These are phyloP conservation scores for Stephanodiscus minutulus DNA, from an alignment of 108 stramenopile species.

Conservation along the genomic window DNA sequence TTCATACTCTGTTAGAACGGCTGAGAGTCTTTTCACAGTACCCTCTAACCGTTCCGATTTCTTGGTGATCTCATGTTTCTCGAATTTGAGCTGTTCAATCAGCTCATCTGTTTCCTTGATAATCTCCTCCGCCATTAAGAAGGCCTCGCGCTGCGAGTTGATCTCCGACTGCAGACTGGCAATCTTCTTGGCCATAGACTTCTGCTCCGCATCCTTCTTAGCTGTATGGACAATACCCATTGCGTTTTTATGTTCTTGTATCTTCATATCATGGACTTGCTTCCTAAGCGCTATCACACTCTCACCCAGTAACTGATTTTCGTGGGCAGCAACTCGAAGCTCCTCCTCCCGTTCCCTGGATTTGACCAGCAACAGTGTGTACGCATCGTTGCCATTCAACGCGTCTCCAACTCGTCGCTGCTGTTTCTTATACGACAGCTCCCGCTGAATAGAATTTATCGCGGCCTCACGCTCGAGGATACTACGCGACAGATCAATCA, in stretches of 20 bases:
- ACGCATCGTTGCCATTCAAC: too few species aligned
- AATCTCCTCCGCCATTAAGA: background rate
- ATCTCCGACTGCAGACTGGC: background rate
- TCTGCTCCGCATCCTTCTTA: too few species aligned
- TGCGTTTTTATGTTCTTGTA: too few species aligned
- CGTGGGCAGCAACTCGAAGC: too few species aligned
- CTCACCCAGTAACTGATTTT: too few species aligned
- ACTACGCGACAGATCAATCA: background rate
- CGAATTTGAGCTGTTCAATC: background rate
- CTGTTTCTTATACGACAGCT: background rate
- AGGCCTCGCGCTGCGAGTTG: slow-evolving; percentile 1
- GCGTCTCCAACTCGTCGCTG: background rate
- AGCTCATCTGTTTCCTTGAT: background rate
- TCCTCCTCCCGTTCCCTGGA: too few species aligned
- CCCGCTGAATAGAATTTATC: background rate
- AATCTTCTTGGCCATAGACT: background rate
- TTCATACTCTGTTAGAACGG: background rate
- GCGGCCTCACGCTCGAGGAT: background rate
- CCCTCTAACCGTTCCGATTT: background rate
- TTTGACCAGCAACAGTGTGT: too few species aligned
- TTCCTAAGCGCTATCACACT: too few species aligned
- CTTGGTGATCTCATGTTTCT: background rate
- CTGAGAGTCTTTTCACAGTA: background rate
- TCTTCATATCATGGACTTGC: too few species aligned
- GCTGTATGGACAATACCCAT: background rate